Percentiles rank a stretch among this genome's conserved stretches.
Evolutionary conservation across 2,329 filamentous ascomycete genomes (phyloP).

Genomic region (Cladosporium sphaerospermum): DNA sequence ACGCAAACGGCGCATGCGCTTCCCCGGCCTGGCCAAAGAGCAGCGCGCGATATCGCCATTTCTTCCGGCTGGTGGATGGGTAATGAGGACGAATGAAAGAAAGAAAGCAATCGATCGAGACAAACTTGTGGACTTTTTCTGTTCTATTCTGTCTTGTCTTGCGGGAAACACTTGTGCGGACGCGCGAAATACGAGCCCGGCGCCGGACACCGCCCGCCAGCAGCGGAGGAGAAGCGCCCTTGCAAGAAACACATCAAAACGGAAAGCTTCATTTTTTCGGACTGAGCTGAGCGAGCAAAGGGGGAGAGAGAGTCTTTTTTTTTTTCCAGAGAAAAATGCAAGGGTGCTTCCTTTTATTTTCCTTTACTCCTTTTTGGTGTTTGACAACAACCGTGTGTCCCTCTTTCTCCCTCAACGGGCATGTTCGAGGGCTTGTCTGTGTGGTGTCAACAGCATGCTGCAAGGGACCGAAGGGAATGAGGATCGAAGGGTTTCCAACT

Average conservation of each 20-base stretch:
- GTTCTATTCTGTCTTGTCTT: too few relatives aligned
- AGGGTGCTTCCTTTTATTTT: constrained; percentile 3
- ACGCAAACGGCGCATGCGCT: not conserved
- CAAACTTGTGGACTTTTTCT: constrained; percentile 1
- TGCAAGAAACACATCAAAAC: not conserved
- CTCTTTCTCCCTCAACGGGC: too few relatives aligned
- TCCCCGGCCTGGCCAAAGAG: constrained; percentile 4
- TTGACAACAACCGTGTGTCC: too few relatives aligned
- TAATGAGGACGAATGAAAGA: constrained; percentile 1
- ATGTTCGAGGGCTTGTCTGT: too few relatives aligned
- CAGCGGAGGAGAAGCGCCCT: not conserved
- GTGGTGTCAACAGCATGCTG: too few relatives aligned
- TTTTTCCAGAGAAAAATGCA: constrained; percentile 4
- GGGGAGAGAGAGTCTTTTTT: not conserved
- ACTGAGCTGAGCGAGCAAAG: not conserved
- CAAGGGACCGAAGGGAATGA: too few relatives aligned
- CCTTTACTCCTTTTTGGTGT: not conserved
- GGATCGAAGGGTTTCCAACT: too few relatives aligned
- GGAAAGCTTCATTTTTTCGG: not conserved
- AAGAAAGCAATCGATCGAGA: constrained; percentile 1
- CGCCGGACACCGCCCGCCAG: not conserved
- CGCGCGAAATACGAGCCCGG: constrained; percentile 3
- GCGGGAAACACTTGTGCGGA: constrained; percentile 6
- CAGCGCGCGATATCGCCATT: not conserved
- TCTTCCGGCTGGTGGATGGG: not conserved